Evolutionary conservation across 345 rosid species (phyloP).

Genomic region (Linum trigynum): DNA sequence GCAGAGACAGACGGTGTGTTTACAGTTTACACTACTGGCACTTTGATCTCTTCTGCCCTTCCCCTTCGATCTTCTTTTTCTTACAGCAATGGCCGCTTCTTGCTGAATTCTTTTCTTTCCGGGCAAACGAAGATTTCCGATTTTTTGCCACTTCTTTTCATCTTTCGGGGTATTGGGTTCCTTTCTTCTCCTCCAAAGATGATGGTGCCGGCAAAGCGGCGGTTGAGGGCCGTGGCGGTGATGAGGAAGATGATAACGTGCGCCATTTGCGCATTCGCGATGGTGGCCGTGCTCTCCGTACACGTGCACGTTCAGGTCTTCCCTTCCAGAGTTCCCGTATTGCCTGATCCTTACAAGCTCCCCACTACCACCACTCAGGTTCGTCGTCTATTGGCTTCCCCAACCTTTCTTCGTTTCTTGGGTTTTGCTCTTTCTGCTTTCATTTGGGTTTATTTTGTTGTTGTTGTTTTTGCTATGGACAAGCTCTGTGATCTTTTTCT

Average conservation of each 20-base stretch:
- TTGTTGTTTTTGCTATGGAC: neutral
- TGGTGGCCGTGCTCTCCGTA: conserved; percentile 39
- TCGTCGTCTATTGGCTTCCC: neutral
- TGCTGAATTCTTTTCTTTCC: neutral
- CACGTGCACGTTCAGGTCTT: conserved; percentile 37
- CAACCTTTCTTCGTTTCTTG: neutral
- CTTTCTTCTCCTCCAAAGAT: neutral
- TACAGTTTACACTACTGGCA: neutral
- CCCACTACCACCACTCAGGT: conserved; percentile 31
- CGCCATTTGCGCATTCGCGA: conserved; percentile 47
- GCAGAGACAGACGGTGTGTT: neutral
- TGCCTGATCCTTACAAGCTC: conserved; percentile 38
- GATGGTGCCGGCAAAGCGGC: conserved; percentile 23
- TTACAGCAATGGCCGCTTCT: neutral
- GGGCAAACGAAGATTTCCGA: neutral
- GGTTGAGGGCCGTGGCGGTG: conserved; percentile 31
- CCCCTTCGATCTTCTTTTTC: neutral
- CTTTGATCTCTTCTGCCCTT: neutral
- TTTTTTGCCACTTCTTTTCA: no score
- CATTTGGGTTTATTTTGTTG: no score
- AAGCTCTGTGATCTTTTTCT: neutral
- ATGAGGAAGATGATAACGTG: conserved; percentile 46
- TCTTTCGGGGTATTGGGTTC: no score
- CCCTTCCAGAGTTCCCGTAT: conserved; percentile 38
- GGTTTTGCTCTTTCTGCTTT: neutral